Evolutionary conservation across 2,329 filamentous ascomycete species (phyloP), one percentile per base, ranked within the genome.

Genomic region (Annulohypoxylon truncatum): DNA sequence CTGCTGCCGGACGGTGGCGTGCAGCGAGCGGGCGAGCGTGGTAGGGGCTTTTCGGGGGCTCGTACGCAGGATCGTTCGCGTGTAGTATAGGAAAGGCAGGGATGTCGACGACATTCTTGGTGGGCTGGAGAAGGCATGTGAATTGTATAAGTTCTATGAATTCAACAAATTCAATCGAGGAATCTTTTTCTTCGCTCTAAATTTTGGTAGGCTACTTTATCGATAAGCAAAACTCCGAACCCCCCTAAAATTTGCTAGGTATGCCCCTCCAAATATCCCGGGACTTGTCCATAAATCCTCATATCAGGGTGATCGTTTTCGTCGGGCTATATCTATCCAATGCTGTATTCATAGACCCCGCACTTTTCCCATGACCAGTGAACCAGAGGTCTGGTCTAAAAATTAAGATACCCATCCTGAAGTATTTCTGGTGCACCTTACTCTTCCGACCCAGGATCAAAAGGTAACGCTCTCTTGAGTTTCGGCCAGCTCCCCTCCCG

Each of bases 1-100:
- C 47, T 59, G 71, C 38, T 57, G 51, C 35, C 62, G 53, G 26
- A 51, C 13, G 6, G 72, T 69, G 8, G 55, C 51, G 62, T 77
- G 75, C 15, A 76, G 42, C 1, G 70, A 70, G 22, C 72, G 73
- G 53, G 64, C 61, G 61, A 69, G 70, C n/a, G n/a, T n/a, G 29
- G 53, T 66, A 28, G 52, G 58, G 31, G 69, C 72, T 44, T 64
- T 73, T 66, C 71, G 71, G 35, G 71, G 72, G 29, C 79, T 74
- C 69, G 79, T 50, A 42, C 73, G 77, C 62, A 82, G 79, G 29
- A 90, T 83, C 0, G 91, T 92, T 64, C 85, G 82, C 4, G 91
- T 93, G 69, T 92, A 89, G 74, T 93, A 93, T 5, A 94, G 82
- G 61, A 93, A 93, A 0, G 90, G 89, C 3, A 89, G 79, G 12